These are phyloP conservation scores for Kwoniella heveanensis DNA, from an alignment of 768 basidiomycete genomes.

Conservation along the genomic window DNA sequence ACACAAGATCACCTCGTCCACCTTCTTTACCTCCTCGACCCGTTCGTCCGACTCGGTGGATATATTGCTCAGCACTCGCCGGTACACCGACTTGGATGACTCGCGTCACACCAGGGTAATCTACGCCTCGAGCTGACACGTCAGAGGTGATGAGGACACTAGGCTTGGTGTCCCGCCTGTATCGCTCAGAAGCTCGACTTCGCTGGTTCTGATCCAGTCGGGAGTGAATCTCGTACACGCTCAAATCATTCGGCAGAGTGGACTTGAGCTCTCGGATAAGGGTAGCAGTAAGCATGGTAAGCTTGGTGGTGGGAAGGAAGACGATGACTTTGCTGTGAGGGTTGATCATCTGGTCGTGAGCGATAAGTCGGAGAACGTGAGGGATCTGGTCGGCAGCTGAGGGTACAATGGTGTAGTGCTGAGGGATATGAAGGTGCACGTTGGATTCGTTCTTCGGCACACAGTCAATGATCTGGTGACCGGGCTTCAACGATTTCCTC, in stretches of 20 bases:
- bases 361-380: conserved; percentile 75
- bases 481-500: conserved; percentile 62
- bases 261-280: conserved; percentile 63
- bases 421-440: conserved; percentile 71
- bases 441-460: conserved; percentile 66
- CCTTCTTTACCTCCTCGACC: conserved; percentile 69
- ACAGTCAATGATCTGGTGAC: conserved; percentile 74
- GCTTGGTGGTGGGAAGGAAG: conserved; percentile 82
- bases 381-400: conserved; percentile 70
- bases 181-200: conserved; percentile 63
- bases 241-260: conserved; percentile 63
- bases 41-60: conserved; percentile 83
- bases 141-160: conserved; percentile 80
- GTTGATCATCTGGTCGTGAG: conserved; percentile 80
- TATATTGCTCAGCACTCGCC: conserved; percentile 67
- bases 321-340: conserved; percentile 74
- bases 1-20: conserved; percentile 76
- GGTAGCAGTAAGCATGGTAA: conserved; percentile 73
- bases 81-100: conserved; percentile 91
- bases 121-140: conserved; percentile 82
- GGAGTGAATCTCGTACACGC: conserved; percentile 79
- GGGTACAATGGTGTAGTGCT: conserved; percentile 77
- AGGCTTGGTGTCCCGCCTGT: conserved; percentile 63
- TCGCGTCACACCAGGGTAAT: conserved; percentile 84
- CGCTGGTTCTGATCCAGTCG: conserved; percentile 68